Conservation (phyloP, 2,329 filamentous ascomycete genomes). For the Diaporthe capsici region DNA sequence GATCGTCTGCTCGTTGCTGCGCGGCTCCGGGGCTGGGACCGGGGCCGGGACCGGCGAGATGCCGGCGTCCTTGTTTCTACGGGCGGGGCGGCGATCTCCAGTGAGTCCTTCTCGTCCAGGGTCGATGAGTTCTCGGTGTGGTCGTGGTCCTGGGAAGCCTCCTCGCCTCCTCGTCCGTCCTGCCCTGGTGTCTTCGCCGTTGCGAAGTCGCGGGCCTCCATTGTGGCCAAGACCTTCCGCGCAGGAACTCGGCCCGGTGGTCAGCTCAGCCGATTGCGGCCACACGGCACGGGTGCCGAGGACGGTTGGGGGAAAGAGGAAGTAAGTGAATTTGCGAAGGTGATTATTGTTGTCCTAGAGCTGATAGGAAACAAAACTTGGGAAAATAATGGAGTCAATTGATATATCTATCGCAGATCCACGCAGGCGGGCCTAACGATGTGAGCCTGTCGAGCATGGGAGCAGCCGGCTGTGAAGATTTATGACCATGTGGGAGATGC, state of each 20-base stretch:
- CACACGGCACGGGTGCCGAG: not conserved
- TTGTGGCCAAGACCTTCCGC: not conserved
- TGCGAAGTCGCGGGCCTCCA: conserved; percentile 23
- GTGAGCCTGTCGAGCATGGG: not conserved
- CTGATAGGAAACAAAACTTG: not conserved
- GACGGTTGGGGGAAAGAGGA: not conserved
- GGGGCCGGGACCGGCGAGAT: conserved; percentile 9
- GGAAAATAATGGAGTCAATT: not conserved
- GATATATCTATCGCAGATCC: not conserved
- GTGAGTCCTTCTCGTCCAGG: conserved; percentile 33
- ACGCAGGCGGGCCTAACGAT: not conserved
- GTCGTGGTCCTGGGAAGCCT: conserved; percentile 13
- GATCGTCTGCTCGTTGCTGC: not conserved
- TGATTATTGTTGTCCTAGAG: not conserved
- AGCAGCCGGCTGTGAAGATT: not conserved
- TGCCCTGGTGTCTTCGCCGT: not conserved
- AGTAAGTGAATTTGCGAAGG: not conserved
- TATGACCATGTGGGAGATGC: not conserved
- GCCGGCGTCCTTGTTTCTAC: not conserved
- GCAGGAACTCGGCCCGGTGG: not conserved
- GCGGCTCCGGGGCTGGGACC: conserved; percentile 11
- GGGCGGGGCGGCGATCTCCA: not conserved
- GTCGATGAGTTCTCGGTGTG: conserved; percentile 29
- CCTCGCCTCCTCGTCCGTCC: not conserved
- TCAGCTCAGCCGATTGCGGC: not conserved